These are phyloP conservation scores for Zygosaccharomyces gambellarensis DNA, from an alignment of 805 yeast genomes.

Conservation along the genomic window DNA sequence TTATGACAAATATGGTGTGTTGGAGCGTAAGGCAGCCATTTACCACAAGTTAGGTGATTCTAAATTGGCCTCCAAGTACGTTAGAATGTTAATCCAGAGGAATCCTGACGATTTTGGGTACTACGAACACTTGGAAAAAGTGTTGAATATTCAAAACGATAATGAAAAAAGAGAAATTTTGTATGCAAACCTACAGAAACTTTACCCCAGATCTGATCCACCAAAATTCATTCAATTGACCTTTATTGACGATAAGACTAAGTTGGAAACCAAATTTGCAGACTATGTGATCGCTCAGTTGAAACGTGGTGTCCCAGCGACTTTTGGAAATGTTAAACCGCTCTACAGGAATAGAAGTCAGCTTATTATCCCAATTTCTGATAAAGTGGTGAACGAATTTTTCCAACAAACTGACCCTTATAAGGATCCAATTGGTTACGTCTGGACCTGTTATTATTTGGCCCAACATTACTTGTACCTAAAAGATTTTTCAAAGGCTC, in stretches of 20 bases:
- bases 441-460: constrained; percentile 72
- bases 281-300: constrained; percentile 59
- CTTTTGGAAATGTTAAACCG: constrained; percentile 81
- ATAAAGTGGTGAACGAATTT: constrained; percentile 50
- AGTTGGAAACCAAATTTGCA: constrained; percentile 41
- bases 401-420: constrained; percentile 31
- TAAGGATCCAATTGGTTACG: constrained; percentile 35
- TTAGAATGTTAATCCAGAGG: constrained; percentile 67
- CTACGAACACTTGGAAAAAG: constrained; percentile 60
- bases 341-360: constrained; percentile 49
- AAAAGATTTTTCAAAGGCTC: constrained; percentile 51
- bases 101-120: constrained; percentile 77
- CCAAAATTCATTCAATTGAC: constrained; percentile 74
- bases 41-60: constrained; percentile 50
- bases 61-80: constrained; percentile 63
- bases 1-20: constrained; percentile 53
- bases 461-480: constrained; percentile 69
- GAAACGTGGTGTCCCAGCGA: constrained; percentile 80
- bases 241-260: constrained; percentile 52
- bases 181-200: constrained; percentile 58
- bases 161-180: constrained; percentile 49
- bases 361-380: constrained; percentile 41
- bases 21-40: constrained; percentile 65
- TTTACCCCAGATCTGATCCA: constrained; percentile 82
- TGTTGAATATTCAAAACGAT: constrained; percentile 49